These are phyloP conservation scores for Megacollybia platyphylla DNA, from an alignment of 1,284 basidiomycete species.

Conservation along the genomic window DNA sequence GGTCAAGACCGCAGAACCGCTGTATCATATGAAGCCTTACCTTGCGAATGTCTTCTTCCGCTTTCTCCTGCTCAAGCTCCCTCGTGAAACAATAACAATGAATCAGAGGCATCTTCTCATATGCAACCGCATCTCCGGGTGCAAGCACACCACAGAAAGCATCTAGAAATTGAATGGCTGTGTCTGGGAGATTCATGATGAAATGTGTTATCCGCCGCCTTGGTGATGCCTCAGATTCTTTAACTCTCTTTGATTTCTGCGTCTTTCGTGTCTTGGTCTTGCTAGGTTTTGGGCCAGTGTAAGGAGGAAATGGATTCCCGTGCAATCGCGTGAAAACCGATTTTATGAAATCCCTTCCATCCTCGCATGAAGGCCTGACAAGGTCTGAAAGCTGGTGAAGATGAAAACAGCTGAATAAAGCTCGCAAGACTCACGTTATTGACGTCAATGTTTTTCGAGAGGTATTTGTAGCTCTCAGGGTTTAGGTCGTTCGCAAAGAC, in stretches of 20 bases:
- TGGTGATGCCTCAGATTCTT: slow-evolving; percentile 9
- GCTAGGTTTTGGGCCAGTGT: slow-evolving; percentile 35
- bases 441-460: slow-evolving; percentile 58
- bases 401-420: slow-evolving; percentile 4
- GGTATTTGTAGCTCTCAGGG: slow-evolving; percentile 73
- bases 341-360: slow-evolving; percentile 79
- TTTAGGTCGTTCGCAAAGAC: slow-evolving; percentile 95
- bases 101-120: slow-evolving; percentile 75
- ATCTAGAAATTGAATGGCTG: slow-evolving; percentile 83
- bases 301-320: slow-evolving; percentile 51
- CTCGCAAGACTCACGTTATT: slow-evolving; percentile 49
- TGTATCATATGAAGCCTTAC: slow-evolving; percentile 30
- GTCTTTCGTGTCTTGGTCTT: slow-evolving; percentile 18
- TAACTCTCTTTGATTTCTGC: slow-evolving; percentile 7
- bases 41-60: slow-evolving; percentile 66
- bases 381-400: slow-evolving; percentile 47
- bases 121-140: slow-evolving; percentile 22
- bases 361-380: slow-evolving; percentile 64
- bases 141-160: slow-evolving; percentile 71
- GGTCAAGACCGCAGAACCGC: slow-evolving; percentile 2
- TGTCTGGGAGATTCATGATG: slow-evolving; percentile 95
- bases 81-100: slow-evolving; percentile 97
- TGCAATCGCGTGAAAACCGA: slow-evolving; percentile 39
- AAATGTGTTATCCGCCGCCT: slow-evolving; percentile 71
- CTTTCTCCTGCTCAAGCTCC: slow-evolving; percentile 59